These are phyloP conservation scores for Tetrapisispora pingtungensis DNA, from an alignment of 805 yeast species.

Conservation along the genomic window DNA sequence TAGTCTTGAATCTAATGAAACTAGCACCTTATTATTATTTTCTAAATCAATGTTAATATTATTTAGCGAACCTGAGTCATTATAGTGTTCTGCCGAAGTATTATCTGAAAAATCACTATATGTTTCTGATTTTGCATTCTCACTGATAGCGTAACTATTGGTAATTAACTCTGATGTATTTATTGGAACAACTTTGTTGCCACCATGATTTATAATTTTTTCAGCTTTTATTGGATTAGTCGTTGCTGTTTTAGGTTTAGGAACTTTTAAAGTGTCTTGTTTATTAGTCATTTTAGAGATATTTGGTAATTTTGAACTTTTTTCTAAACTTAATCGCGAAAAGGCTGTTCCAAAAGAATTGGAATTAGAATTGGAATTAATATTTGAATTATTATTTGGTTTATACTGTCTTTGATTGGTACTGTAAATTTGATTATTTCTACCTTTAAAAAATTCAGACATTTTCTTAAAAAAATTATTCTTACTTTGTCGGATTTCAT, in stretches of 20 bases:
- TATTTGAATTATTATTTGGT: not conserved
- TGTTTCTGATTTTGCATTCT: slow-evolving; percentile 12
- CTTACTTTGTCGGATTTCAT: slow-evolving; percentile 12
- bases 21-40: slow-evolving; percentile 7
- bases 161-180: not conserved
- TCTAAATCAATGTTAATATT: not conserved
- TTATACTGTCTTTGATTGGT: not conserved
- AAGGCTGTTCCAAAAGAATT: not conserved
- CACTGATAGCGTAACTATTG: not conserved
- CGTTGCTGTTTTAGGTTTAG: not conserved
- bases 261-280: not conserved
- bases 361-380: not conserved
- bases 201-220: too few species aligned
- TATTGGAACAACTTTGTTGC: too few species aligned
- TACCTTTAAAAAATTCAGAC: slow-evolving; percentile 27
- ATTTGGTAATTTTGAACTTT: not conserved
- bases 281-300: not conserved
- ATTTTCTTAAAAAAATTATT: slow-evolving; percentile 27
- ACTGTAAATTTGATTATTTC: slow-evolving; percentile 1
- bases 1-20: slow-evolving; percentile 32
- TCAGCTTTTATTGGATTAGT: too few species aligned
- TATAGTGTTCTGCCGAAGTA: slow-evolving; percentile 24
- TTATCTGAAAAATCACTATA: slow-evolving; percentile 24
- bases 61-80: slow-evolving; percentile 1
- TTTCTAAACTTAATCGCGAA: not conserved